Evolutionary conservation across 768 basidiomycete genomes (phyloP).

Genomic region (Lactifluus hygrophoroides): DNA sequence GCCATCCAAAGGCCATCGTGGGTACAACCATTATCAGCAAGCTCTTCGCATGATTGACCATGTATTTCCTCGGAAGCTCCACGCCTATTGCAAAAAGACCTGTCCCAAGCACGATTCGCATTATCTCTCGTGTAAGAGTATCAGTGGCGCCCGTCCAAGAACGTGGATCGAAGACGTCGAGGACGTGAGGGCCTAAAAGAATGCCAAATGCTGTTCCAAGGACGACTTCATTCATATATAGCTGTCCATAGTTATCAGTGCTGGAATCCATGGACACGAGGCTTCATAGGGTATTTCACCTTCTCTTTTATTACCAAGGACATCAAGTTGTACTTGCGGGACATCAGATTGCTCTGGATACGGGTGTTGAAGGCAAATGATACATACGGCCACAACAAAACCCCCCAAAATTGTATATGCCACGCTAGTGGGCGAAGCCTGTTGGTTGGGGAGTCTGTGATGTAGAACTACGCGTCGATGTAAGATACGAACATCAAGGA

Average conservation of each 20-base stretch:
- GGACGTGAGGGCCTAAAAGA: slow-evolving; percentile 63
- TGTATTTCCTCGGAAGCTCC: slow-evolving; percentile 81
- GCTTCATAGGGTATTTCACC: slow-evolving; percentile 30
- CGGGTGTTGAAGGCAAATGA: background rate
- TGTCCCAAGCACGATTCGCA: slow-evolving; percentile 80
- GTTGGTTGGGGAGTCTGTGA: slow-evolving; percentile 23
- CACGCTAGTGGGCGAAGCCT: slow-evolving; percentile 47
- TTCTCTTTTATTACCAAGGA: slow-evolving; percentile 79
- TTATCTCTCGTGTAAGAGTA: slow-evolving; percentile 77
- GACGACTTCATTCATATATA: slow-evolving; percentile 91
- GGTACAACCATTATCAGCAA: slow-evolving; percentile 65
- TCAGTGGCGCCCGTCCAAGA: slow-evolving; percentile 51
- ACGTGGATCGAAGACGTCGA: slow-evolving; percentile 67
- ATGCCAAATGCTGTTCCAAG: slow-evolving; percentile 70
- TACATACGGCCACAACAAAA: slow-evolving; percentile 39
- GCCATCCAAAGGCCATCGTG: slow-evolving; percentile 82
- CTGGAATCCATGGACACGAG: too few species aligned
- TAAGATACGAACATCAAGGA: slow-evolving; percentile 19
- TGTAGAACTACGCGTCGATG: background rate
- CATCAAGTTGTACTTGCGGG: slow-evolving; percentile 72
- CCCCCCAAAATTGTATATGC: slow-evolving; percentile 60
- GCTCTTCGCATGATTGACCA: slow-evolving; percentile 69
- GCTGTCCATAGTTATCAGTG: slow-evolving; percentile 27
- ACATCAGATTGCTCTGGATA: background rate
- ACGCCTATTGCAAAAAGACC: slow-evolving; percentile 94